Evolutionary conservation across 1,139 yeast genomes (phyloP), one percentile per base, ranked within the genome.

Genomic region (Protomyces pachydermus): DNA sequence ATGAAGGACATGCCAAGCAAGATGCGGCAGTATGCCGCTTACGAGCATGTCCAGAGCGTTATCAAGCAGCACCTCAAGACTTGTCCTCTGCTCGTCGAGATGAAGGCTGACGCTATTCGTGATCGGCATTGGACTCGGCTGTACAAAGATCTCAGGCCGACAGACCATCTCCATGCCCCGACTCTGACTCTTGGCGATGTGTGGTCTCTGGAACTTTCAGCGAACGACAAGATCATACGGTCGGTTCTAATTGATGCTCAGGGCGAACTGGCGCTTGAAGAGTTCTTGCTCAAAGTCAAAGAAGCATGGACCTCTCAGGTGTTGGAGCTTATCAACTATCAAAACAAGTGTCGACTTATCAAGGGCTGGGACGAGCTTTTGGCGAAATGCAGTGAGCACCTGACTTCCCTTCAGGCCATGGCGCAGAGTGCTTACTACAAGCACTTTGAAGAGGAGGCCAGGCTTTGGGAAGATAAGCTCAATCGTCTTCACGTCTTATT

Each of bases 91-190:
- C 60, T 88, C 0, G 70, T 76, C 0, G 85, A 82, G 5, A 75
- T 91, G 67, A 83, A 81, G 67, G 80, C 83, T 16, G 87, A 82
- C 0, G 80, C 83, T 0, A 75, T 91, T 69, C 83, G 82, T 67
- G 81, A 81, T 0, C 79, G 93, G 32, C 97, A 91, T 71, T 87
- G 96, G 95, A 76, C 75, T 42, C 71, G 72, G n/a, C 74, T 91
- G 1, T 80, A 82, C 66, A 66, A 70, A 1, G 68, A 72, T 23
- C 67, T 72, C 18, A 63, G 67, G 65, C 78, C 70, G 71, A 64
- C 68, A 9, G 68, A 67, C 28, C 64, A 68, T 14, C 74, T 56
- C 4, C 71, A 55, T 54, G 68, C 72, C 25, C 66, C 71, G 1
- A 70, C 71, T 1, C 39, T 77, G 67, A 79, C 82, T 0, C 74